phyloP scores from a whole-genome alignment of 2,329 filamentous ascomycete genomes.

The Diatrype stigma region DNA sequence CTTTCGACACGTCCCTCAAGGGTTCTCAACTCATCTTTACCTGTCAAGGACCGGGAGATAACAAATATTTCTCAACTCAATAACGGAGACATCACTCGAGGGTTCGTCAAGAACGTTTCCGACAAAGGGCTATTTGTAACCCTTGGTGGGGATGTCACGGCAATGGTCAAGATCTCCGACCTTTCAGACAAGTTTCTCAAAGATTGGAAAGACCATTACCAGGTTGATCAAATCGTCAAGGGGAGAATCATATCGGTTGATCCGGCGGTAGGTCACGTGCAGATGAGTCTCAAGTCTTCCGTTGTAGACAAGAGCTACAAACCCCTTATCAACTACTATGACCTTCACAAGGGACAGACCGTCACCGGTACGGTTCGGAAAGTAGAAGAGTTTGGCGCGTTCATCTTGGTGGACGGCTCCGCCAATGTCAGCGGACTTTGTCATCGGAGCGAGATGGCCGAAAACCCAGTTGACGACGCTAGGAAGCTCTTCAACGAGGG shows the following conservation, averaged over 20 bases:
- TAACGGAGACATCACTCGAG: constrained; percentile 75
- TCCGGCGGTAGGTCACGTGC: constrained; percentile 62
- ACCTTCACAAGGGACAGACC: constrained; percentile 73
- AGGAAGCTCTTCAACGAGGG: constrained; percentile 85
- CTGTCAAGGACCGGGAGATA: constrained; percentile 78
- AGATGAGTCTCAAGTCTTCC: constrained; percentile 84
- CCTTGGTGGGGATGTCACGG: constrained; percentile 76
- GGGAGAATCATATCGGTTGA: constrained; percentile 78
- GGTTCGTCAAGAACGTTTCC: constrained; percentile 85
- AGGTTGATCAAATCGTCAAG: constrained; percentile 84
- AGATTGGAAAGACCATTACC: constrained; percentile 89
- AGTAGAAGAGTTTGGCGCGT: constrained; percentile 92
- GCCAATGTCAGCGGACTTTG: constrained; percentile 88
- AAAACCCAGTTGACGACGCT: constrained; percentile 77
- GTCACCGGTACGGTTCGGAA: constrained; percentile 89
- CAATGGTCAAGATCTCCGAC: constrained; percentile 80
- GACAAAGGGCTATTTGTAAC: constrained; percentile 87
- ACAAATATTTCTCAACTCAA: constrained; percentile 65
- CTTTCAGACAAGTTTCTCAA: constrained; percentile 89
- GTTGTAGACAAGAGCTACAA: constrained; percentile 76
- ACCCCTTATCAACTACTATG: constrained; percentile 67
- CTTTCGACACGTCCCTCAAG: constrained; percentile 84
- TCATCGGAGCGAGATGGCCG: constrained; percentile 88
- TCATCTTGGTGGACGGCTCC: constrained; percentile 84
- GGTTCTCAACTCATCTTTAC: constrained; percentile 78